Conservation (phyloP, 2,329 filamentous ascomycete genomes). For the Cucurbitaria berberidis region DNA sequence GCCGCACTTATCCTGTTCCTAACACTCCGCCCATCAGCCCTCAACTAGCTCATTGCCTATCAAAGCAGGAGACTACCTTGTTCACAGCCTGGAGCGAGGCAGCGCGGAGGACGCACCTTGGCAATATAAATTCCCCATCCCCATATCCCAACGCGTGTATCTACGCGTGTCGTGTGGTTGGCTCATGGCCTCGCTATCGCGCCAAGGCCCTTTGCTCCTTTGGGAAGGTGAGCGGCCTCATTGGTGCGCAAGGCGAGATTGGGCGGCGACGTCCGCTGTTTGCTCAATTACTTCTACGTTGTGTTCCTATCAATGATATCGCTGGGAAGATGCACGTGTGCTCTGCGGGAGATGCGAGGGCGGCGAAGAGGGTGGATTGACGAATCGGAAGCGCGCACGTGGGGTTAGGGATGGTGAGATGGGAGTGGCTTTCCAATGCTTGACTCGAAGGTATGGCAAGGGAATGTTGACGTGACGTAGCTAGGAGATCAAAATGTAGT, state of each 20-base stretch:
- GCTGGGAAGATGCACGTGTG: neutral
- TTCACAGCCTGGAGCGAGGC: neutral
- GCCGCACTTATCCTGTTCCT: constrained; percentile 4
- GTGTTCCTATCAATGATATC: constrained; percentile 2
- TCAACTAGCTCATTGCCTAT: constrained; percentile 4
- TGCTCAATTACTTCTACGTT: no score
- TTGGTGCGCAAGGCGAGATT: neutral
- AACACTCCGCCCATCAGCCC: neutral
- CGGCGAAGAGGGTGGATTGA: neutral
- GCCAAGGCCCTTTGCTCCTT: neutral
- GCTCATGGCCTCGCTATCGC: no score
- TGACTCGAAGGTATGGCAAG: neutral
- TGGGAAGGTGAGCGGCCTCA: neutral
- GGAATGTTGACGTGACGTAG: no score
- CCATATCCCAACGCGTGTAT: neutral
- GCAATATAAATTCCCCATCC: neutral
- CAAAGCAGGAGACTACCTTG: constrained; percentile 3
- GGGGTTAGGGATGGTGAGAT: neutral
- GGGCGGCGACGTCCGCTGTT: neutral
- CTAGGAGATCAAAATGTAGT: no score
- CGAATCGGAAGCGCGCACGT: neutral
- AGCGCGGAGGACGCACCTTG: no score
- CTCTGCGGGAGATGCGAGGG: neutral
- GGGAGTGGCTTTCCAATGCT: neutral
- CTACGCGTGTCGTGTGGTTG: neutral